Evolutionary conservation across 2,329 filamentous ascomycete genomes (phyloP), one percentile per base, ranked within the genome.

Genomic region (Ceratocystis huliohia): DNA sequence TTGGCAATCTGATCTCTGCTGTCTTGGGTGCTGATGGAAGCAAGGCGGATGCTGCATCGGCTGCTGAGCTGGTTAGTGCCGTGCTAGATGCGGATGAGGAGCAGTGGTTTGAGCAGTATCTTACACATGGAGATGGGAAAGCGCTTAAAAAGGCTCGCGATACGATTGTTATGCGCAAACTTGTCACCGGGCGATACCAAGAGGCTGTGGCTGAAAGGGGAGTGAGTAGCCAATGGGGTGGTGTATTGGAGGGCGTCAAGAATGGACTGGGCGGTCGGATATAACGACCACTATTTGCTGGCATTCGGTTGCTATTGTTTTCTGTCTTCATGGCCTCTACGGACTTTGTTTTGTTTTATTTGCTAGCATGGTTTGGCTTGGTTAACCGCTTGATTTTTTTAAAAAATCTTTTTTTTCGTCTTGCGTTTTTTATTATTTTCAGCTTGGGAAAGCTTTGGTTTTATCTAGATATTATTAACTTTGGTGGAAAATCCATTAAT

Each of bases 81-180:
- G 88, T 89, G 0, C 82, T 95, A n/a, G 84, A 84, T 67, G 73
- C 78, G 1, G 78, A 82, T 20, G 91, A 96, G 73, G 88, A 92
- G 73, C 73, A 73, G 3, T 93, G 88, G 87, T 84, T 95, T 69
- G 84, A 87, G 70, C 82, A 87, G 30, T 87, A 82, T 67, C 76
- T 95, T 46, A 78, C 83, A 0, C 77, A 78, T 3, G 87, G 88
- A 10, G 83, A 84, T 57, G 88, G 88, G 1, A 84, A 84, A 71
- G 81, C 78, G 53, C 76, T 88, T 6, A 84, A 82, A 69, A 83
- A 82, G 28, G 85, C 88, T 2, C 86, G 84, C 72, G 89, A 93
- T 71, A 89, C 88, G 0, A 78, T 91, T 1, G 79, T 91, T 70
- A 87, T 91, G 80, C 83, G 88, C 70, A 84, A 81, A 69, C 84